Conservation (phyloP, 371 early-diverging fungal genomes). For the Haplosporangium sp. region DNA sequence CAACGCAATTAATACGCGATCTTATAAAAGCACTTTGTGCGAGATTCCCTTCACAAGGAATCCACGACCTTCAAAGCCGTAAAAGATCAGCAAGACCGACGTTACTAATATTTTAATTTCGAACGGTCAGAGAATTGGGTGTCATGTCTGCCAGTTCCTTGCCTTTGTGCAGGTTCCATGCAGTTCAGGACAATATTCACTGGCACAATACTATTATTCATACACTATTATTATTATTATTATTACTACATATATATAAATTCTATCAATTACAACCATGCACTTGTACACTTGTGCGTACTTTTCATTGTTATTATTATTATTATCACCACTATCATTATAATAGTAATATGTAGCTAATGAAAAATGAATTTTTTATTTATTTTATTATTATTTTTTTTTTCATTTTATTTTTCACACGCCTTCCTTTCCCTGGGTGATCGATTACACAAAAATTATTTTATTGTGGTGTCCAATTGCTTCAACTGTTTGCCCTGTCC, state of each 20-base stretch:
- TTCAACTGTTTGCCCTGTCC: too few relatives aligned
- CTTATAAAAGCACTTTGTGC: constrained; percentile 55
- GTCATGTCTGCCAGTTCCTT: constrained; percentile 36
- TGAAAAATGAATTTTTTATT: too few relatives aligned
- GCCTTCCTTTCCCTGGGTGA: too few relatives aligned
- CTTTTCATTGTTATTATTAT: too few relatives aligned
- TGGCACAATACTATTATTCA: constrained; percentile 21
- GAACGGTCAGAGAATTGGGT: constrained; percentile 55
- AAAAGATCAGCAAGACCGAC: constrained; percentile 52
- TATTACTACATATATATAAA: not conserved
- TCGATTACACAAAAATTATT: too few relatives aligned
- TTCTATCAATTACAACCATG: not conserved
- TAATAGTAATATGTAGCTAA: too few relatives aligned
- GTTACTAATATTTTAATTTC: constrained; percentile 36
- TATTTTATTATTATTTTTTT: too few relatives aligned
- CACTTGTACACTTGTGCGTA: too few relatives aligned
- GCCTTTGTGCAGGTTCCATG: constrained; percentile 46
- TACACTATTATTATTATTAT: not conserved
- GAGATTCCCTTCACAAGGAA: constrained; percentile 43
- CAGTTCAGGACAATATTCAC: constrained; percentile 50
- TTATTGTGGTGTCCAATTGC: too few relatives aligned
- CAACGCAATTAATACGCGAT: constrained; percentile 53
- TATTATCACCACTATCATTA: too few relatives aligned
- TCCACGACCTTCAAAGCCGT: constrained; percentile 55
- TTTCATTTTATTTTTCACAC: too few relatives aligned